These are phyloP conservation scores for Acanthamoeba sp. DNA, from an alignment of 208 protist genomes.

Conservation along the genomic window DNA sequence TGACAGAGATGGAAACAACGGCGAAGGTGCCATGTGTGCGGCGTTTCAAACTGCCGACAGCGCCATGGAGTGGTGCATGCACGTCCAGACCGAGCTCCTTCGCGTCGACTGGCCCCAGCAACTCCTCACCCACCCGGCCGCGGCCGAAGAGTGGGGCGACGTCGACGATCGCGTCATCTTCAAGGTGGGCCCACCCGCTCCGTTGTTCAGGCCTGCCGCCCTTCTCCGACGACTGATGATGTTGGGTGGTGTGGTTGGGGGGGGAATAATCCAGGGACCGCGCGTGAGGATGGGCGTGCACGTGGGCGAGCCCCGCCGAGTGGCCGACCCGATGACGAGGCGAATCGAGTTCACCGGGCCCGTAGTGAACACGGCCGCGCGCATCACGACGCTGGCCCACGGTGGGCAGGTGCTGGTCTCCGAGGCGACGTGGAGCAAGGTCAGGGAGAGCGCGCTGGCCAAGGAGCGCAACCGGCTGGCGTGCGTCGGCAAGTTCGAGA, in stretches of 20 bases:
- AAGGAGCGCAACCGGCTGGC: conserved; percentile 13
- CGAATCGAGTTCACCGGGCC: conserved; percentile 20
- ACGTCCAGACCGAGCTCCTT: conserved; percentile 53
- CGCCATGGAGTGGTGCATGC: conserved; percentile 13
- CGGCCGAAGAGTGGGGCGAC: conserved; percentile 60
- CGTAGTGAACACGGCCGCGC: not conserved
- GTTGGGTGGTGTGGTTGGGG: not conserved
- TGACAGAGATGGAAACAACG: conserved; percentile 31
- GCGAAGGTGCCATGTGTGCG: conserved; percentile 28
- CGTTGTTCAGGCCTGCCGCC: not conserved
- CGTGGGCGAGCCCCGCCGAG: not conserved
- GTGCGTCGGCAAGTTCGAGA: not conserved
- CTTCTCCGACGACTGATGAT: not conserved
- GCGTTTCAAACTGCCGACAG: conserved; percentile 5
- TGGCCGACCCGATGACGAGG: not conserved
- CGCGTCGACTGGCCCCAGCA: conserved; percentile 7
- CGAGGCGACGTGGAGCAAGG: not conserved
- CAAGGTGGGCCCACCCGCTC: not conserved
- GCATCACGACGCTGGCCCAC: conserved; percentile 20
- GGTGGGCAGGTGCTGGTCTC: conserved; percentile 55
- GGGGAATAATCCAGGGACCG: not conserved
- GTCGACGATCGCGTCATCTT: conserved; percentile 6
- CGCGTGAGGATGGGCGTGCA: conserved; percentile 74
- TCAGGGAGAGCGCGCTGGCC: not conserved
- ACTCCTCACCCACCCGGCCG: conserved; percentile 17